Percentiles rank a stretch among this genome's conserved stretches.
phyloP scores from a whole-genome alignment of 805 yeast genomes.

The Cyberlindnera xylosilytica region DNA sequence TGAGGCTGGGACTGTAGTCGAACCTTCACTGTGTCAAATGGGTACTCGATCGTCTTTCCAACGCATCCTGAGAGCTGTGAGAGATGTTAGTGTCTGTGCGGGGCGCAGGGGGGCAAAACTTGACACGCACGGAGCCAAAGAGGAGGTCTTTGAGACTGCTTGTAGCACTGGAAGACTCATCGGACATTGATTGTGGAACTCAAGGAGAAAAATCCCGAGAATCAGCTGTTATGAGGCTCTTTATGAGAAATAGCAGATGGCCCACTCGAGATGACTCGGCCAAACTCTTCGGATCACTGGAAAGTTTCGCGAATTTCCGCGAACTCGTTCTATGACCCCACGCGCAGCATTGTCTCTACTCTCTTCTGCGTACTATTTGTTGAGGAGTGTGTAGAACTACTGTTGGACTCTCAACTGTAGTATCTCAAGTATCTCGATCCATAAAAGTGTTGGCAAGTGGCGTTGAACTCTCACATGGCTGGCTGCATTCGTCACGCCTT shows the following conservation, averaged over 20 bases:
- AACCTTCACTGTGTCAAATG: slow-evolving; percentile 91
- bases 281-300: too few species aligned
- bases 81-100: background rate
- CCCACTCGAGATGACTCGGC: too few species aligned
- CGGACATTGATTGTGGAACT: slow-evolving; percentile 4
- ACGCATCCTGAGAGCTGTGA: slow-evolving; percentile 59
- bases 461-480: too few species aligned
- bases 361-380: too few species aligned
- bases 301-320: background rate
- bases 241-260: too few species aligned
- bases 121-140: slow-evolving; percentile 32
- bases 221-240: too few species aligned
- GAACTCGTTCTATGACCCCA: background rate
- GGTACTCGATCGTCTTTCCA: slow-evolving; percentile 85
- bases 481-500: too few species aligned
- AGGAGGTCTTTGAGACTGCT: slow-evolving; percentile 33
- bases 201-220: too few species aligned
- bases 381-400: too few species aligned
- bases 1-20: slow-evolving; percentile 77
- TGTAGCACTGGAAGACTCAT: slow-evolving; percentile 11
- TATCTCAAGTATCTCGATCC: too few species aligned
- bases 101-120: background rate
- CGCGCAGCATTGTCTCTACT: background rate
- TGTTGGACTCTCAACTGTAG: too few species aligned
- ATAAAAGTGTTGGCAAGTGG: too few species aligned